Base-by-base conservation (phyloP, 805 yeast species). In the Lipomyces japonicus region DNA sequence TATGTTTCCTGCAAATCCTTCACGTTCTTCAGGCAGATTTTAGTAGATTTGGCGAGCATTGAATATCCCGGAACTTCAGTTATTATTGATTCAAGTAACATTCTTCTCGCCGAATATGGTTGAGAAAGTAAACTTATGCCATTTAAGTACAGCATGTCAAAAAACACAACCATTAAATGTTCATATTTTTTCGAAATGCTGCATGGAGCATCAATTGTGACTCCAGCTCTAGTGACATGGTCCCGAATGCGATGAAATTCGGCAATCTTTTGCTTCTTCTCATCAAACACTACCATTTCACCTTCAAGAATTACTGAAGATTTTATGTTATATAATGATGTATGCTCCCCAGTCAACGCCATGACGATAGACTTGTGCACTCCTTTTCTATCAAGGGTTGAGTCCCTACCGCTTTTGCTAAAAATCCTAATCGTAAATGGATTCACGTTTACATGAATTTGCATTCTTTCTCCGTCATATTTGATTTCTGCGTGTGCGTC, bases 401-500 rank as follows among this genome's bases (percentile, higher is more conserved):
- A 52, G 34, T 52, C 42, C 12, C 57, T 43, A 3, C 57, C 57
- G 24, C 48, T 44, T 41, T 52, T 52, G 16, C 53, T 47, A 26
- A 40, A 52, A 10, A 52, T 52, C 21, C 14, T 30, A 19, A 45
- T 41, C 4, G 6, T 14, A 3, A 32, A 45, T 21, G 34, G 37
- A 10, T 39, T 4, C 14, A 37, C 21, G 3, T 25, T 4, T 14
- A 52, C 31, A 19, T 52, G 57, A 14, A 52, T 46, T 23, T 52
- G 57, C 53, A 48, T 46, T 18, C 57, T 26, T 28, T 52, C 57
- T 23, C 57, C 57, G 36, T 52, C 57, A 23, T 52, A 52, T 26
- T 52, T 52, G 32, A 45, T 48, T 23, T 48, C 53, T 3, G 46
- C 44, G 23, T 46, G 41, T 30, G 44, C 37, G 2, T 22, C 6